A percentile compares a stretch with the other conserved stretches of the same genome.
Evolutionary conservation across 305 asterid genomes (phyloP).

Genomic region (Rubia tinctorum): DNA sequence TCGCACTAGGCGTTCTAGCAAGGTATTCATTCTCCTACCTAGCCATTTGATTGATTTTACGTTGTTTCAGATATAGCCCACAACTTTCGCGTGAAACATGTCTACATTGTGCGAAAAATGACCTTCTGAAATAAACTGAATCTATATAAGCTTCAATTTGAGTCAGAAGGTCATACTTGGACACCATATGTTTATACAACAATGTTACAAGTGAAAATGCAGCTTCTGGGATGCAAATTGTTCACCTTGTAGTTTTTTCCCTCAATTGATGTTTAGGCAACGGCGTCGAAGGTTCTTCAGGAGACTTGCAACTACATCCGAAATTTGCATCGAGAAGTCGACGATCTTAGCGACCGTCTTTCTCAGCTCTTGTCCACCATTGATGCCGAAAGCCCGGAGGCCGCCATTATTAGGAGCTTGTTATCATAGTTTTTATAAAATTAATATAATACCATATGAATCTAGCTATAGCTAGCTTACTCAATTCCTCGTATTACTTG

Average conservation of each 20-base stretch:
- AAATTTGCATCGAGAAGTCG: conserved; percentile 77
- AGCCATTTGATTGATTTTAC: too few species aligned
- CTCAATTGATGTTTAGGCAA: conserved; percentile 34
- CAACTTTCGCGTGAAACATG: neutral
- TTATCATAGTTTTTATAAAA: conserved; percentile 17
- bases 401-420: conserved; percentile 85
- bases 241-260: neutral
- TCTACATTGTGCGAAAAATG: neutral
- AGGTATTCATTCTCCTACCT: conserved; percentile 33
- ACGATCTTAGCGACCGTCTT: conserved; percentile 82
- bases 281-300: conserved; percentile 82
- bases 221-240: too few species aligned
- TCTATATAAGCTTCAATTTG: neutral
- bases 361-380: conserved; percentile 76
- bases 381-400: conserved; percentile 88
- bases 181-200: neutral
- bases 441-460: too few species aligned
- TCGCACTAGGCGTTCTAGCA: conserved; percentile 63
- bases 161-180: neutral
- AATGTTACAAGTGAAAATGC: too few species aligned
- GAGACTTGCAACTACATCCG: conserved; percentile 95
- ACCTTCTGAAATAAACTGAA: neutral
- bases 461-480: neutral
- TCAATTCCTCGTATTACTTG: conserved; percentile 1
- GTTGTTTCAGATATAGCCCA: neutral